Base-by-base conservation (phyloP, 768 basidiomycete species). In the Rhizopogon roseolus region DNA sequence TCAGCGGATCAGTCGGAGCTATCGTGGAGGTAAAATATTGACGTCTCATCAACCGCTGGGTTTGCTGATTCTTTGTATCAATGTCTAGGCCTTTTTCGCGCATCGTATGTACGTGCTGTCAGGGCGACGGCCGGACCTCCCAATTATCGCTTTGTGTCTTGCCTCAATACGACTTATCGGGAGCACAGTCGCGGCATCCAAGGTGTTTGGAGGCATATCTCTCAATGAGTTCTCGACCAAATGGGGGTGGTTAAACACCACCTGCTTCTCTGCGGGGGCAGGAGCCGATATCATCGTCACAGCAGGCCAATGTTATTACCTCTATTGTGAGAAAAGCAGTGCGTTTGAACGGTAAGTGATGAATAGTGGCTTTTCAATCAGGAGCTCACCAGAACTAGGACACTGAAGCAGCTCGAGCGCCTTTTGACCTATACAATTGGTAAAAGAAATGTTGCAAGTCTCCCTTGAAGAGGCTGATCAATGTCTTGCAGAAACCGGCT, bases 1-100 rank as follows among this genome's bases (percentile, higher is more conserved):
- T 68, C 49, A 64, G 61, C n/a, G 65, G 64, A 3, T 56, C 66
- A 43, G 57, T 66, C 16, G 64, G 60, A 2, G 64, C 61, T 2
- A 59, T 62, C 28, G 62, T 58, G 41, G 54, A n/a, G 54, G 54
- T 28, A 58, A 58, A 53, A 61, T 57, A 45, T 16, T 37, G 14
- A 11, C 7, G 9, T 41, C 14, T 25, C 19, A 13, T 19, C 2
- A 27, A 45, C 6, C 29, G 1, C 13, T 4, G 7, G 19, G 19
- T 34, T 14, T 34, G 6, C 32, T 22, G 19, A 46, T 4, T 46
- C 49, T 25, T 17, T 39, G 19, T 41, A 8, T 16, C 9, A 14
- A 45, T 8, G 16, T 9, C 2, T 48, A 66, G 64, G 54, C 52
- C 11, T 66, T 58, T 53, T 66, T 65, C 45, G 56, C 60, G 11